Percentiles rank a stretch among this genome's conserved stretches.
Conservation (phyloP, 345 rosid genomes). For the Physaria fendleri region DNA sequence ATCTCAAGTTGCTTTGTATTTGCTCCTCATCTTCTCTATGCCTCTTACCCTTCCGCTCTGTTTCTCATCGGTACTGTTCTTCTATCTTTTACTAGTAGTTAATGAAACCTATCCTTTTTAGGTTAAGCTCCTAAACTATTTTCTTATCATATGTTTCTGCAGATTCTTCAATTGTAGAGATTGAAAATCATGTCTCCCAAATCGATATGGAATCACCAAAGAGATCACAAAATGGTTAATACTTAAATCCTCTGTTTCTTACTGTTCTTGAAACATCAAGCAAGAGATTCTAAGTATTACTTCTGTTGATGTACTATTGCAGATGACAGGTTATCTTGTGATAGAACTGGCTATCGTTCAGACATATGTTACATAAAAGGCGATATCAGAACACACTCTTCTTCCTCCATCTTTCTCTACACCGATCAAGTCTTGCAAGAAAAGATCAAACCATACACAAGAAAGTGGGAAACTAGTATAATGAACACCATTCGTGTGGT, state of each 20-base stretch:
- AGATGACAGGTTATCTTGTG: conserved; percentile 45
- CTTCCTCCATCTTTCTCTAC: conserved; percentile 59
- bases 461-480: conserved; percentile 74
- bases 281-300: conserved; percentile 2
- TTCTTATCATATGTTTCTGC: not conserved
- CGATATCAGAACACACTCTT: conserved; percentile 62
- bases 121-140: not conserved
- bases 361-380: conserved; percentile 79
- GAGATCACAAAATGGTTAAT: conserved; percentile 16
- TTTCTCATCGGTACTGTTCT: conserved; percentile 20
- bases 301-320: not conserved
- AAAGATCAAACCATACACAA: conserved; percentile 65
- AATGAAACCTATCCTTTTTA: not conserved
- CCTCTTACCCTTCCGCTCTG: conserved; percentile 22
- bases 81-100: conserved; percentile 10
- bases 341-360: conserved; percentile 54
- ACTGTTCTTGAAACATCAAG: not conserved
- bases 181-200: conserved; percentile 1
- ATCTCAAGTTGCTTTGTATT: conserved; percentile 28
- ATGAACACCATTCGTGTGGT: conserved; percentile 65
- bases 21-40: conserved; percentile 20
- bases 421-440: conserved; percentile 30
- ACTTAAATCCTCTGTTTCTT: conserved; percentile 6
- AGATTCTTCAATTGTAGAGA: conserved; percentile 24
- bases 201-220: conserved; percentile 2